Evolutionary conservation across 306 rosid genomes (phyloP), one percentile per base, ranked within the genome.

Genomic region (Quercus ilex): DNA sequence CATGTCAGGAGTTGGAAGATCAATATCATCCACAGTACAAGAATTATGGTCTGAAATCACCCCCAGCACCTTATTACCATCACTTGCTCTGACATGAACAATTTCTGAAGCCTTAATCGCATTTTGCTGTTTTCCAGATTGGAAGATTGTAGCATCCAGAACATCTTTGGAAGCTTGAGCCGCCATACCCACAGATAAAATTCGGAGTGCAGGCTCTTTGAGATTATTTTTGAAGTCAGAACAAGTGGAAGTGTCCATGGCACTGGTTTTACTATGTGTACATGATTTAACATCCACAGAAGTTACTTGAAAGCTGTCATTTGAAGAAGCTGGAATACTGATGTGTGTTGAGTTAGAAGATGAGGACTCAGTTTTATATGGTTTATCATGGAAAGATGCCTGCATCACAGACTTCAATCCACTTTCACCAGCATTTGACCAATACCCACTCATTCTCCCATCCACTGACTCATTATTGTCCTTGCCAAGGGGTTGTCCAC

Each of bases 311-410:
- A 71, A 82, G 79, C 85, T 82, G 59, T 78, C 82, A 14, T 73
- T 82, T n/a, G 82, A 78, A 28, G 82, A 78, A 67, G 76, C 73
- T 21, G 79, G 82, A 55, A 77, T 82, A 78, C 56, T 38, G 28
- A 82, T 46, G 49, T 78, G 85, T 5, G 82, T 43, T 69, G 82
- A 65, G 73, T 82, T 82, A 7, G 85, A 82, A 65, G 82, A 82
- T 2, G 82, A 78, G 2, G 82, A 82, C 65, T 77, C 82, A 0
- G 85, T 55, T 65, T 77, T 82, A 38, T 73, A 53, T 41, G 21
- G 78, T 73, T 64, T 82, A n/a, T 77, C 78, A 20, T 52, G 69
- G 52, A 69, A 76, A 57, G 30, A 25, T 15, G 74, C 69, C 49
- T 59, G 80, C 72, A 75, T 63, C 38, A 55, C 38, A 69, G 30